phyloP scores from a whole-genome alignment of 208 protist genomes.

The Herpetomonas samuelpessoai region DNA sequence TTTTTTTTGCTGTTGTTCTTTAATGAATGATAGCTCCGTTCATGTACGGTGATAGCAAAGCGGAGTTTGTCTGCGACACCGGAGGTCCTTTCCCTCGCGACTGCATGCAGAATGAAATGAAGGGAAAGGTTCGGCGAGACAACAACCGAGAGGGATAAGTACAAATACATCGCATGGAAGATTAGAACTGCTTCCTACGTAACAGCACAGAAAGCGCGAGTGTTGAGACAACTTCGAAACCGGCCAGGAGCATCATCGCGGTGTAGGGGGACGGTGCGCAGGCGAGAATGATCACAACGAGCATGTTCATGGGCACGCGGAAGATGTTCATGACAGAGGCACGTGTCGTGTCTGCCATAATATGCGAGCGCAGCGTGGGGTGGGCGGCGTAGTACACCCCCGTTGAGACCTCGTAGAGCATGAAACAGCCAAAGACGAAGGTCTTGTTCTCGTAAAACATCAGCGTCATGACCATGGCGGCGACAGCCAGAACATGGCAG shows the following conservation, averaged over 20 bases:
- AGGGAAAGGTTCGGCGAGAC: no score
- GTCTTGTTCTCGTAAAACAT: constrained; percentile 13
- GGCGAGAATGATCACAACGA: constrained; percentile 20
- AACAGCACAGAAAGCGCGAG: no score
- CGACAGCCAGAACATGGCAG: constrained; percentile 5
- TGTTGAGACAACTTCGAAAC: constrained; percentile 7
- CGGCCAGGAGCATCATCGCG: constrained; percentile 5
- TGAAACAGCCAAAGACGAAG: constrained; percentile 12
- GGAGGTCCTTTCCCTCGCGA: no score
- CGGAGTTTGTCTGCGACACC: no score
- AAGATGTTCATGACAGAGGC: constrained; percentile 29
- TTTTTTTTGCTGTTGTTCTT: no score
- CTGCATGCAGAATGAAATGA: no score
- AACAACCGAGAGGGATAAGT: no score
- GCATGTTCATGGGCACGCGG: constrained; percentile 27
- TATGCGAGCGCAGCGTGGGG: constrained; percentile 16
- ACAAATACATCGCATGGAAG: no score
- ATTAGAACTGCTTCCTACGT: no score
- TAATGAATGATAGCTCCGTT: no score
- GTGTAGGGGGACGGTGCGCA: constrained; percentile 6
- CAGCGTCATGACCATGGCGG: neutral
- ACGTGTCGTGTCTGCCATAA: constrained; percentile 12
- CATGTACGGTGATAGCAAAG: no score
- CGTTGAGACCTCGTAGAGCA: constrained; percentile 12
- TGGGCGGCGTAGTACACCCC: constrained; percentile 25